A percentile compares a stretch with the other conserved stretches of the same genome.
phyloP scores from a whole-genome alignment of 2,329 filamentous ascomycete species.

The Paraphoma chrysanthemicola region DNA sequence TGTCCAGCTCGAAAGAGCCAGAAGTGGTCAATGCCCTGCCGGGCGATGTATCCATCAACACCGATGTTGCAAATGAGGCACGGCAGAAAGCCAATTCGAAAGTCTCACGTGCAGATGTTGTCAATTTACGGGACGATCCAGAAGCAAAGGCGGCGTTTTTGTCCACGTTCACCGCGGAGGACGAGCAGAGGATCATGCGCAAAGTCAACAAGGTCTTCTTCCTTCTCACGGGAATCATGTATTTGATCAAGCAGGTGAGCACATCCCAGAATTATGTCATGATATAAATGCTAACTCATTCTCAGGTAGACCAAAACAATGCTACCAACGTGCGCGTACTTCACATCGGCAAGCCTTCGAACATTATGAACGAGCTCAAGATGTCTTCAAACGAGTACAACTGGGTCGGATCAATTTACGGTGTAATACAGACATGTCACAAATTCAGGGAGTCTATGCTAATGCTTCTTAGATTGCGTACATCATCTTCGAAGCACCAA shows the following conservation, averaged over 20 bases:
- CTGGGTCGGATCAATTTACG: constrained; percentile 32
- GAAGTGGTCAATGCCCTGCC: constrained; percentile 3
- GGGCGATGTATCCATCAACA: constrained; percentile 11
- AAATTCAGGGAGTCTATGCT: neutral
- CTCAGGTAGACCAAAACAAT: constrained; percentile 30
- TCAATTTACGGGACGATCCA: constrained; percentile 25
- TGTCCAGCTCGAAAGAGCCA: constrained; percentile 5
- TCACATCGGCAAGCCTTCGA: constrained; percentile 26
- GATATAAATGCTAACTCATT: no score
- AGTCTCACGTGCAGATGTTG: constrained; percentile 18
- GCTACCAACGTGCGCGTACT: constrained; percentile 30
- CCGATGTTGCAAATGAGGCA: constrained; percentile 12
- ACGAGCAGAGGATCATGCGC: constrained; percentile 31
- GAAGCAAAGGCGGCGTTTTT: constrained; percentile 28
- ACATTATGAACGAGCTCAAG: constrained; percentile 25
- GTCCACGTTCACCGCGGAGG: constrained; percentile 25
- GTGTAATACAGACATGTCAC: constrained; percentile 1
- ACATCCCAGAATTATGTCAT: no score
- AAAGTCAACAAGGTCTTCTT: constrained; percentile 31
- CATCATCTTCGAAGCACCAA: constrained; percentile 36
- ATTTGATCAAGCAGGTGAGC: constrained; percentile 27
- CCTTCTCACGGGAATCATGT: constrained; percentile 30
- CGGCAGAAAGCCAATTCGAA: constrained; percentile 13
- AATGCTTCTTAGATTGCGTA: constrained; percentile 21
- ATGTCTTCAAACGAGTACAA: constrained; percentile 33